Evolutionary conservation across 2,329 filamentous ascomycete genomes (phyloP).

Genomic region (Fusarium sp.): DNA sequence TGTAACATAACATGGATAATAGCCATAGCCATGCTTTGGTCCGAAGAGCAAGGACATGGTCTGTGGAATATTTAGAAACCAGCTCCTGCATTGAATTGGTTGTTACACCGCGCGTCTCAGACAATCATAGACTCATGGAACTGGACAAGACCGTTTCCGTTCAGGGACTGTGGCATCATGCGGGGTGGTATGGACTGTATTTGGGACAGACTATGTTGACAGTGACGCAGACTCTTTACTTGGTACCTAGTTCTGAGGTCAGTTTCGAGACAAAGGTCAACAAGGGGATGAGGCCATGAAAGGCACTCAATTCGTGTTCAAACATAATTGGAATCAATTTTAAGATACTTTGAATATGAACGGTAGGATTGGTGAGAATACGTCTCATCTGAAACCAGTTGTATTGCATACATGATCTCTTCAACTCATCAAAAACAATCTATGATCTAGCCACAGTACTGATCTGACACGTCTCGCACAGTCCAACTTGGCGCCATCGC

Average conservation of each 20-base stretch:
- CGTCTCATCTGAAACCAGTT: slow-evolving; percentile 1
- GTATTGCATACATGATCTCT: slow-evolving; percentile 1
- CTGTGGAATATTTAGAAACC: neutral
- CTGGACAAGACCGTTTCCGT: slow-evolving; percentile 36
- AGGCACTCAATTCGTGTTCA: slow-evolving; percentile 43
- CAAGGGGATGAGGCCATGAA: slow-evolving; percentile 18
- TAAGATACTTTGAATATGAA: slow-evolving; percentile 1
- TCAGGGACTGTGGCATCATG: slow-evolving; percentile 49
- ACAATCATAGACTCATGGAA: slow-evolving; percentile 25
- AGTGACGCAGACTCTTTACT: slow-evolving; percentile 32
- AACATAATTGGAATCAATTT: neutral
- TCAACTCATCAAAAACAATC: slow-evolving; percentile 14
- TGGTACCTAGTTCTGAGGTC: slow-evolving; percentile 14
- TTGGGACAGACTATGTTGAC: slow-evolving; percentile 10
- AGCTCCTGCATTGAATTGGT: slow-evolving; percentile 12
- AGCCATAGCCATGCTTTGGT: neutral
- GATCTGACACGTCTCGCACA: slow-evolving; percentile 39
- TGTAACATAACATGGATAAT: neutral
- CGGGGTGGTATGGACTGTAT: slow-evolving; percentile 49
- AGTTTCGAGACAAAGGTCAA: slow-evolving; percentile 19
- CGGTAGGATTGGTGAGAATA: neutral
- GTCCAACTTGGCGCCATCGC: slow-evolving; percentile 45
- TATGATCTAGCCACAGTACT: slow-evolving; percentile 41
- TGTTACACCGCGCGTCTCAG: slow-evolving; percentile 27
- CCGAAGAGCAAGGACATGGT: slow-evolving; percentile 9